Evolutionary conservation across 176 grass and related monocot genomes (phyloP), one percentile per base, ranked within the genome.

Genomic region (Olyra latifolia): DNA sequence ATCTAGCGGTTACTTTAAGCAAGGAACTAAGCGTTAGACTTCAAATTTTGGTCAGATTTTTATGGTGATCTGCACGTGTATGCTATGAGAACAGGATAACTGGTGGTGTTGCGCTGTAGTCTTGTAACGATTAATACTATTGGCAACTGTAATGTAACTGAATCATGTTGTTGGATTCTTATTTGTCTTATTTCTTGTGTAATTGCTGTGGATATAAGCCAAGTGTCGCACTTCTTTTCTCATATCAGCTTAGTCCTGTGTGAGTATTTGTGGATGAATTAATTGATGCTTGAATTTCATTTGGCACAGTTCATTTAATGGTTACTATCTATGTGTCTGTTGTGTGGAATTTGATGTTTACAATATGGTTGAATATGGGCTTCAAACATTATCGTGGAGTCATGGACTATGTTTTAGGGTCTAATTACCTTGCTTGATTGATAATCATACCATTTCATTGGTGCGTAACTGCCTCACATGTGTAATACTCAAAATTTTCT

Each of bases 1-100:
- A 64, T 22, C 66, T 17, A 23, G 10, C 4, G n/a, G 24, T 53
- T 19, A 23, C 66, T 79, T 79, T 62, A 72, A 78, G 66, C 66
- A 44, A 79, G 22, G 30, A 32, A 10, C 55, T 62, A 0, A 11
- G 5, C 2, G 43, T 9, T 24, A 6, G 29, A 1, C 2, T 74
- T 79, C 49, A 38, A 25, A 22, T 39, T 38, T 53, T 61, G 50
- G 0, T 7, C 56, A 41, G 28, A 48, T 17, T 72, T 43, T 38
- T 39, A 9, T 30, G 29, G 0, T 13, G 5, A 9, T 7, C 22
- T 55, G 76, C 19, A 24, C 14, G 23, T 17, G 19, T 12, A 6
- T 42, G 29, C 28, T 50, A 3, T 54, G 15, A n/a, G 30, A 63
- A 66, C 45, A 4, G 44, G 24, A 46, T 80, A 73, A 13, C 38